A percentile compares a stretch with the other conserved stretches of the same genome.
These are phyloP conservation scores for Wickerhamomyces canadensis DNA, from an alignment of 805 yeast genomes.

Conservation along the genomic window DNA sequence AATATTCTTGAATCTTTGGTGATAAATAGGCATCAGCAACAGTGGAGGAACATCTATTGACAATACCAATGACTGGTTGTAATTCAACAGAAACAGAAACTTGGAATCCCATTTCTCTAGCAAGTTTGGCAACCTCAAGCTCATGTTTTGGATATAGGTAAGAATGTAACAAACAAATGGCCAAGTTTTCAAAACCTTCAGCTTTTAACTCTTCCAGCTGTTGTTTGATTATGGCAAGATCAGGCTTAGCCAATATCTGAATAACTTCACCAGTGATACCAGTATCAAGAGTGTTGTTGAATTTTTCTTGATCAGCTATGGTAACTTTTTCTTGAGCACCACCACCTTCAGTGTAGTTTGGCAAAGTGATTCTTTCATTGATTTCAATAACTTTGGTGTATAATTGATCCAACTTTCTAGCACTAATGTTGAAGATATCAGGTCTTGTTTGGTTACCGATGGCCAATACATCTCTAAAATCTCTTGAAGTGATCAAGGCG, in stretches of 20 bases:
- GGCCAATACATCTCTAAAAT: slow-evolving; percentile 38
- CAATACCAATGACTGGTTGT: slow-evolving; percentile 27
- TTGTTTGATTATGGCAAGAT: not conserved
- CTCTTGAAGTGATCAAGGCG: slow-evolving; percentile 38
- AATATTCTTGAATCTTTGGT: slow-evolving; percentile 28
- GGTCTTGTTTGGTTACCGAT: slow-evolving; percentile 47
- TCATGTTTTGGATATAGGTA: not conserved
- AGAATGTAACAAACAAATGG: not conserved
- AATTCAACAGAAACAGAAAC: slow-evolving; percentile 12
- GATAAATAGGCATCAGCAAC: slow-evolving; percentile 32
- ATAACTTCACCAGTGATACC: not conserved
- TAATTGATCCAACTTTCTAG: slow-evolving; percentile 29
- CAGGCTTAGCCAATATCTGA: not conserved
- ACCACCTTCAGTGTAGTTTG: too few relatives aligned
- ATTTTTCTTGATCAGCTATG: not conserved
- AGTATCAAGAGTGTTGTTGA: not conserved
- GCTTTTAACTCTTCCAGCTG: not conserved
- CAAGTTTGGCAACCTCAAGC: not conserved
- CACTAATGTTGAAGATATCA: slow-evolving; percentile 38
- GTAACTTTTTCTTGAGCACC: not conserved
- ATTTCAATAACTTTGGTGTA: not conserved
- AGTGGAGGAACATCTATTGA: slow-evolving; percentile 29
- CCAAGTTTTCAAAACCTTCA: not conserved
- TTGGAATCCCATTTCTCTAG: slow-evolving; percentile 29
- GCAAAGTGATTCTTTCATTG: not conserved